phyloP scores from a whole-genome alignment of 2,329 filamentous ascomycete genomes.

The Fusarium compactum region DNA sequence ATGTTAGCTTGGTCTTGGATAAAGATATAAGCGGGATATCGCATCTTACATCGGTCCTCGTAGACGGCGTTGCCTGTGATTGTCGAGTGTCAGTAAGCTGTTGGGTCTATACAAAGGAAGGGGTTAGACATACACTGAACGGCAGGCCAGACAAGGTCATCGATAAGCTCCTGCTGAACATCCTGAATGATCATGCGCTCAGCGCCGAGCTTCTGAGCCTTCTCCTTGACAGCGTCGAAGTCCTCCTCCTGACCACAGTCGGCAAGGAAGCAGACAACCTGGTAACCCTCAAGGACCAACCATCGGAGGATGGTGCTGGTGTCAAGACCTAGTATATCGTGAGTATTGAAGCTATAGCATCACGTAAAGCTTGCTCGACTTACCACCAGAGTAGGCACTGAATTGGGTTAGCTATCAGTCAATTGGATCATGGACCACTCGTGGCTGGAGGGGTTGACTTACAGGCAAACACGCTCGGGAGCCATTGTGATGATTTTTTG shows the following conservation, averaged over 20 bases:
- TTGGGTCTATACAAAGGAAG: slow-evolving; percentile 39
- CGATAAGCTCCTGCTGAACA: slow-evolving; percentile 77
- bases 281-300: slow-evolving; percentile 17
- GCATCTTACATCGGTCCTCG: slow-evolving; percentile 52
- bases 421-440: neutral
- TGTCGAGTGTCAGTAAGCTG: neutral
- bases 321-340: slow-evolving; percentile 32
- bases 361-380: slow-evolving; percentile 12
- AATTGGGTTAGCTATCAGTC: slow-evolving; percentile 24
- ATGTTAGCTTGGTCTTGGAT: neutral
- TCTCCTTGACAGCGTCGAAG: slow-evolving; percentile 75
- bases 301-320: slow-evolving; percentile 38
- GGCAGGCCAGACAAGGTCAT: slow-evolving; percentile 80
- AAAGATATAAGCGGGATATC: neutral
- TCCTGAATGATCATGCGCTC: slow-evolving; percentile 66
- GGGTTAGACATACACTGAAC: slow-evolving; percentile 64
- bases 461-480: slow-evolving; percentile 42
- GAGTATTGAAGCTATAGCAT: slow-evolving; percentile 6
- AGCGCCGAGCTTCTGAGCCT: slow-evolving; percentile 62
- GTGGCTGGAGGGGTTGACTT: slow-evolving; percentile 12
- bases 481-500: slow-evolving; percentile 30
- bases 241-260: slow-evolving; percentile 78
- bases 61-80: slow-evolving; percentile 22
- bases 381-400: slow-evolving; percentile 44
- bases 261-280: slow-evolving; percentile 61